These are phyloP conservation scores for Xylaria intraflava DNA, from an alignment of 495 filamentous ascomycete species.

Conservation along the genomic window DNA sequence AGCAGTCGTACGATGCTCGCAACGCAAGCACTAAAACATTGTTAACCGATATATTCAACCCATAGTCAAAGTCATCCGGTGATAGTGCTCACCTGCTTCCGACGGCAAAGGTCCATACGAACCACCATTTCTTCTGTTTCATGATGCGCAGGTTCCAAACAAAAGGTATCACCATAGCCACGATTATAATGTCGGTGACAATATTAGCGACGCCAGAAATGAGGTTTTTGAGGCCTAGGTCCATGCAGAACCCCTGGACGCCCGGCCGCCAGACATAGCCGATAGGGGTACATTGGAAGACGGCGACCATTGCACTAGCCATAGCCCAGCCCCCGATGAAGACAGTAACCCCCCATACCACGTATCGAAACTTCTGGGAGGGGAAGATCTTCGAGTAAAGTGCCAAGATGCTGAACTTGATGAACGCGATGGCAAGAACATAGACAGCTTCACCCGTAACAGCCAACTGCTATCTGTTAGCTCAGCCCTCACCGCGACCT, in stretches of 20 bases:
- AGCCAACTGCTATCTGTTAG: constrained; percentile 4
- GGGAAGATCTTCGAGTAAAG: constrained; percentile 8
- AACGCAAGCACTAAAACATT: constrained; percentile 4
- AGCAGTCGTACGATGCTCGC: constrained; percentile 12
- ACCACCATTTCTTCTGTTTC: constrained; percentile 8
- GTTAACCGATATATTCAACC: background rate
- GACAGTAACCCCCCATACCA: constrained; percentile 2
- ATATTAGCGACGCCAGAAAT: constrained; percentile 13
- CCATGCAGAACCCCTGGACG: constrained; percentile 1
- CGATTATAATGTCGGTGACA: constrained; percentile 6
- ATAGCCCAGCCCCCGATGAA: constrained; percentile 8
- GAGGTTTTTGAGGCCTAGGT: constrained; percentile 7
- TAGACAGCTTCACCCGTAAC: constrained; percentile 9
- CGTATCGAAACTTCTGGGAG: constrained; percentile 1
- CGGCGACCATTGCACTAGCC: constrained; percentile 5
- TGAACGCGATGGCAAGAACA: constrained; percentile 6
- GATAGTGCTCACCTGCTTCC: constrained; percentile 8
- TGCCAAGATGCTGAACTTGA: constrained; percentile 12
- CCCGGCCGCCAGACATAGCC: constrained; percentile 8
- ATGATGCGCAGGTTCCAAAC: background rate
- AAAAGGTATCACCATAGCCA: constrained; percentile 8
- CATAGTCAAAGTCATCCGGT: background rate
- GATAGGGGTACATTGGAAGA: constrained; percentile 15
- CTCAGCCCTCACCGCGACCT: background rate
- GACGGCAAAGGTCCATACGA: constrained; percentile 3